These are phyloP conservation scores for Phaseolus coccineus DNA, from an alignment of 331 rosid genomes.

Conservation along the genomic window DNA sequence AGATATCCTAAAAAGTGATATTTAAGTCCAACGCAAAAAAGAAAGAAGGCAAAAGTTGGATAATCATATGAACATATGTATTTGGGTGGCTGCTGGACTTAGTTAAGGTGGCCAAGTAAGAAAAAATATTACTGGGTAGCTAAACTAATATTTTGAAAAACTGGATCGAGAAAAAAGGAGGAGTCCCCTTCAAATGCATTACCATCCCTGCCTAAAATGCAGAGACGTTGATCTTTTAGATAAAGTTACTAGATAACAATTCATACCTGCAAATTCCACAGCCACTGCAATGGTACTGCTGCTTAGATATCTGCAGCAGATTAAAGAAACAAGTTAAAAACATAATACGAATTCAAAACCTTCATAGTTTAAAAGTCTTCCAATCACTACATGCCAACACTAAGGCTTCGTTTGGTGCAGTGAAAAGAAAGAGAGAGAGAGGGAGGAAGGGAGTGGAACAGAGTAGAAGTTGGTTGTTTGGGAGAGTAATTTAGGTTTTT, in stretches of 20 bases:
- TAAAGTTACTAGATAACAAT: constrained; percentile 21
- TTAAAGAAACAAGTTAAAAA: background rate
- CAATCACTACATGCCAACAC: background rate
- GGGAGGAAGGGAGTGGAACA: too few species aligned
- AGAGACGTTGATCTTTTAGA: background rate
- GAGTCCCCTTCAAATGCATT: background rate
- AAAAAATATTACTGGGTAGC: background rate
- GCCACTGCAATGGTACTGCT: constrained; percentile 84
- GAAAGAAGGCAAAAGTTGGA: background rate
- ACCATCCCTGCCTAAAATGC: background rate
- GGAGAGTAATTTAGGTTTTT: too few species aligned
- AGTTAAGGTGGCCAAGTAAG: background rate
- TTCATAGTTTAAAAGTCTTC: background rate
- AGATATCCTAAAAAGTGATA: background rate
- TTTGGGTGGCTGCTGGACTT: background rate
- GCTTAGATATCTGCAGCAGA: constrained; percentile 66
- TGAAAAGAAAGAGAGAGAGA: too few species aligned
- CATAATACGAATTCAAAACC: background rate
- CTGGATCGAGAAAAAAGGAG: background rate
- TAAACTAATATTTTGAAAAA: background rate
- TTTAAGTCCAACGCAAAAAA: background rate
- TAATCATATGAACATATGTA: background rate
- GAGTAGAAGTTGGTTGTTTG: too few species aligned
- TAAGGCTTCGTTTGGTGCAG: too few species aligned
- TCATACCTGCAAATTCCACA: constrained; percentile 91